Evolutionary conservation across 495 filamentous ascomycete species (phyloP).

Genomic region (Talaromyces proteolyticus): DNA sequence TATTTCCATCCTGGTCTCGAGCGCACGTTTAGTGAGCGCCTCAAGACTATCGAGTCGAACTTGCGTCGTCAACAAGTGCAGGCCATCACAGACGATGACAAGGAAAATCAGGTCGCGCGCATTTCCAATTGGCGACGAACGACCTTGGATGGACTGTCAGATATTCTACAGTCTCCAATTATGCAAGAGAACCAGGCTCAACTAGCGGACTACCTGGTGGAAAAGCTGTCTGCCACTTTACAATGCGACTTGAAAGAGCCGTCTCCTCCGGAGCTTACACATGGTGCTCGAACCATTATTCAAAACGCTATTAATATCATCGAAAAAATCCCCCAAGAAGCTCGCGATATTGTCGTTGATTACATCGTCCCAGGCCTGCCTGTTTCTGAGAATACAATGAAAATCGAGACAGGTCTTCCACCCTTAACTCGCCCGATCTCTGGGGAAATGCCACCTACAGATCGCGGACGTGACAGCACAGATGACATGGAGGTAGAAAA

Average conservation of each 20-base stretch:
- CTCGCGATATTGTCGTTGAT: constrained; percentile 80
- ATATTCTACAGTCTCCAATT: constrained; percentile 58
- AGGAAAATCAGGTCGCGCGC: constrained; percentile 79
- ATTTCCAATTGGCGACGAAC: constrained; percentile 90
- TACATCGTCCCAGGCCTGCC: constrained; percentile 71
- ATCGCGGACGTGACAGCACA: constrained; percentile 28
- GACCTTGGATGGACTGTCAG: constrained; percentile 84
- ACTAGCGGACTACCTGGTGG: constrained; percentile 63
- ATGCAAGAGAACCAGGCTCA: constrained; percentile 55
- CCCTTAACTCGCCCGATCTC: constrained; percentile 54
- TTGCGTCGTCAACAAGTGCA: constrained; percentile 68
- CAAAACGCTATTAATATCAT: constrained; percentile 86
- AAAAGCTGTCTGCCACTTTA: constrained; percentile 63
- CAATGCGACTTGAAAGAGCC: constrained; percentile 69
- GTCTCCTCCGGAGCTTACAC: constrained; percentile 68
- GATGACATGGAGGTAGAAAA: constrained; percentile 32
- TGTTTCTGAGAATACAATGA: constrained; percentile 71
- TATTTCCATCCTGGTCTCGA: constrained; percentile 91
- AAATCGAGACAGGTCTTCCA: constrained; percentile 71
- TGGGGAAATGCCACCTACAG: constrained; percentile 33
- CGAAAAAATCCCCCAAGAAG: constrained; percentile 82
- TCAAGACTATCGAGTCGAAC: constrained; percentile 87
- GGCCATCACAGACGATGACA: constrained; percentile 73
- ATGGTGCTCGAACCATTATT: constrained; percentile 83
- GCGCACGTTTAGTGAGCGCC: constrained; percentile 59